phyloP scores from a whole-genome alignment of 192 early-diverging fungal genomes.

The Backusella sp. region DNA sequence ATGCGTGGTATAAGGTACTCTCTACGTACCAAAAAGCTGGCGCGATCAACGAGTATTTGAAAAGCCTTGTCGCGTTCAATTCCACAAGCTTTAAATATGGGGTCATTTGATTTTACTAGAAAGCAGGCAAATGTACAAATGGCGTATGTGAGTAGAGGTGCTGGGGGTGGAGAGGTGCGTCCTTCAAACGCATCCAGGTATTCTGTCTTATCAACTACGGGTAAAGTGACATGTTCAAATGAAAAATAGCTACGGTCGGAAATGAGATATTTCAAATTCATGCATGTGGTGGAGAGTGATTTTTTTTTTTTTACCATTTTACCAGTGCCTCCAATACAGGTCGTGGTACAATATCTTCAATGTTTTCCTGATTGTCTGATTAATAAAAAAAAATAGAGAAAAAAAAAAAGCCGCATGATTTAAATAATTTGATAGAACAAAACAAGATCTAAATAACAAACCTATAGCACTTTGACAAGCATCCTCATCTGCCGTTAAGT shows the following conservation, averaged over 20 bases:
- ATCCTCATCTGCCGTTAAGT: conserved; percentile 16
- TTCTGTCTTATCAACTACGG: conserved; percentile 20
- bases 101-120: conserved; percentile 4
- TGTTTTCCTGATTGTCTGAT: conserved; percentile 5
- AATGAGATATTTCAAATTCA: background rate
- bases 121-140: conserved; percentile 24
- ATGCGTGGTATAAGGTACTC: conserved; percentile 56
- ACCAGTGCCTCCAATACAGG: conserved; percentile 1
- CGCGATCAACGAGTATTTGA: conserved; percentile 9
- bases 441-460: background rate
- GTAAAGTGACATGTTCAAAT: conserved; percentile 15
- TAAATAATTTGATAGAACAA: background rate
- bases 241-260: conserved; percentile 19
- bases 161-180: background rate
- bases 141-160: conserved; percentile 22
- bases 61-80: conserved; percentile 12
- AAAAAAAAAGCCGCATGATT: background rate
- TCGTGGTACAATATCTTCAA: conserved; percentile 9
- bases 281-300: background rate
- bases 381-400: background rate
- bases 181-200: conserved; percentile 22
- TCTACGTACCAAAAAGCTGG: conserved; percentile 40
- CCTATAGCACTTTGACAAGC: background rate
- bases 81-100: conserved; percentile 11
- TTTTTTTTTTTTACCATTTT: conserved; percentile 8